phyloP scores from a whole-genome alignment of 345 rosid species.

The Raphanus raphanistrum region DNA sequence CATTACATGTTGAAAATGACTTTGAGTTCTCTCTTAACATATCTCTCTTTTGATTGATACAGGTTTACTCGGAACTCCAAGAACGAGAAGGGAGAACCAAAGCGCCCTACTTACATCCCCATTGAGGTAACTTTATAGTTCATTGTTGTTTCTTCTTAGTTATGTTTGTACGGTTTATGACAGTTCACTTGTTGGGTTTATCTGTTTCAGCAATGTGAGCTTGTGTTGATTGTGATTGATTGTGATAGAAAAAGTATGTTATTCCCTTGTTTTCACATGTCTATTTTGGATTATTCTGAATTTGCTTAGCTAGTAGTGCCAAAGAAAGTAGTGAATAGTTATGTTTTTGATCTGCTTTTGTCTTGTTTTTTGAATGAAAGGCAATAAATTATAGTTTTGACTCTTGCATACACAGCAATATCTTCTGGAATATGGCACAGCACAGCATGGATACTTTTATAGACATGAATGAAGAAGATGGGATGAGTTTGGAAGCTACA shows the following conservation, averaged over 20 bases:
- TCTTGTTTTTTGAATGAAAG: conserved; percentile 17
- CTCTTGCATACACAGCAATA: too few species aligned
- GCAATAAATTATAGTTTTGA: conserved; percentile 51
- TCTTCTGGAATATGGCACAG: too few species aligned
- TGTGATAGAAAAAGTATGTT: too few species aligned
- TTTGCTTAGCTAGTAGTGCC: too few species aligned
- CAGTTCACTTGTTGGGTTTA: conserved; percentile 1
- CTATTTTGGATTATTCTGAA: too few species aligned
- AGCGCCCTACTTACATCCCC: conserved; percentile 84
- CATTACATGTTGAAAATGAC: neutral
- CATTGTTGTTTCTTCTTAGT: neutral
- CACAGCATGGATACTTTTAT: too few species aligned
- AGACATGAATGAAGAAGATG: neutral
- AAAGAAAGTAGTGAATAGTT: too few species aligned
- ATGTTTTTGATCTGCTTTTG: neutral
- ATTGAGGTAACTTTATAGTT: conserved; percentile 56
- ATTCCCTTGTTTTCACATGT: too few species aligned
- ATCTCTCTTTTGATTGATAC: conserved; percentile 9
- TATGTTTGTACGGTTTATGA: neutral
- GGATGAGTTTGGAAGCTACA: neutral
- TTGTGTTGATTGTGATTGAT: too few species aligned
- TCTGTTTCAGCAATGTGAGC: conserved; percentile 57
- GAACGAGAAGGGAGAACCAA: conserved; percentile 62
- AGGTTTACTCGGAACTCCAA: conserved; percentile 62
- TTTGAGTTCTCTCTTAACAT: neutral